These are phyloP conservation scores for Solanum etuberosum DNA, from an alignment of 257 asterid species.

Conservation along the genomic window DNA sequence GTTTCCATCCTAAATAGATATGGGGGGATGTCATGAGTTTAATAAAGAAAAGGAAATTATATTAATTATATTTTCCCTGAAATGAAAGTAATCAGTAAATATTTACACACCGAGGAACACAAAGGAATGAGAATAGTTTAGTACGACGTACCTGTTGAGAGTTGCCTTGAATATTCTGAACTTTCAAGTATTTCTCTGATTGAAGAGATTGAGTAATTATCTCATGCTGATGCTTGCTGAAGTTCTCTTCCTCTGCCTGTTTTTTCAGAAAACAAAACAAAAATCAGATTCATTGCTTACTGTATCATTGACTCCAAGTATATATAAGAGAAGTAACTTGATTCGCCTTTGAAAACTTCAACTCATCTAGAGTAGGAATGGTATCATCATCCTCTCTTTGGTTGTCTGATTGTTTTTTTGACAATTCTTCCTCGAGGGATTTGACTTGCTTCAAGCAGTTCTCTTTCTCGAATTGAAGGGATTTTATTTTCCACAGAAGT, in stretches of 20 bases:
- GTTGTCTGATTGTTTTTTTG: background rate
- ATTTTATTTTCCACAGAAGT: conserved; percentile 12
- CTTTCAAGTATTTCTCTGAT: background rate
- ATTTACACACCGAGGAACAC: background rate
- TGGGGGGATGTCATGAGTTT: background rate
- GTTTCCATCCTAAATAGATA: background rate
- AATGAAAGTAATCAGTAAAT: background rate
- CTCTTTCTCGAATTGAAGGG: conserved; percentile 16
- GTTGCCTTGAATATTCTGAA: background rate
- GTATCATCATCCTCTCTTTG: background rate
- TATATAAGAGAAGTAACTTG: background rate
- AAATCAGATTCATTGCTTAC: background rate
- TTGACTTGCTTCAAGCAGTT: conserved; percentile 5
- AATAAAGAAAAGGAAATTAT: background rate
- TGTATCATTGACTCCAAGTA: background rate
- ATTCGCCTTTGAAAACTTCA: background rate
- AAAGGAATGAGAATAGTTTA: background rate
- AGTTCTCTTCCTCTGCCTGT: background rate
- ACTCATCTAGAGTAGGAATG: background rate
- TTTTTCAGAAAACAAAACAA: background rate
- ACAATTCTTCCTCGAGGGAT: conserved; percentile 5
- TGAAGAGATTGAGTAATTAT: background rate
- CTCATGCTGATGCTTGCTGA: background rate
- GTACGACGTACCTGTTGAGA: background rate
- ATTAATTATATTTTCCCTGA: background rate